A percentile compares a stretch with the other conserved stretches of the same genome.
phyloP scores from a whole-genome alignment of 2,329 filamentous ascomycete species.

The Venturia nashicola region DNA sequence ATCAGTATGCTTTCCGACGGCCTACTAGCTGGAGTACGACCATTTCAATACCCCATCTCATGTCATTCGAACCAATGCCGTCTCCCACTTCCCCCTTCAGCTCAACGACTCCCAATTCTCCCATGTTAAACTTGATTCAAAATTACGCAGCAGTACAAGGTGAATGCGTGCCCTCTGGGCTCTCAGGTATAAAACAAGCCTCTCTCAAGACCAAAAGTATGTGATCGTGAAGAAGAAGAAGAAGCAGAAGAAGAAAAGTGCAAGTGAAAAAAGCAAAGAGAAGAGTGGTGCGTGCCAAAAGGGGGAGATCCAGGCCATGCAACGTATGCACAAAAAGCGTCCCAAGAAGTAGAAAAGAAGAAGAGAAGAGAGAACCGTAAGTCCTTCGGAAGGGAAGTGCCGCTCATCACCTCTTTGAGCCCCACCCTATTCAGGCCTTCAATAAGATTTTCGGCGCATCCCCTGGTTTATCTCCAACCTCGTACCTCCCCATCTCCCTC shows the following conservation, averaged over 20 bases:
- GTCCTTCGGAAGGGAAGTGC: too few relatives aligned
- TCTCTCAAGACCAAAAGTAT: neutral
- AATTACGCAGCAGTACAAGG: neutral
- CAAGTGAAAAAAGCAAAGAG: neutral
- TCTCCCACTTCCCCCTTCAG: neutral
- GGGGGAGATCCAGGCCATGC: neutral
- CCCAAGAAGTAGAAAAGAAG: neutral
- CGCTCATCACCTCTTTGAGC: too few relatives aligned
- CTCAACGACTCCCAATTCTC: neutral
- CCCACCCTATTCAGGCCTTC: neutral
- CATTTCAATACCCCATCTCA: neutral
- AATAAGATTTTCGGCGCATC: neutral
- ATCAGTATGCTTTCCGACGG: neutral
- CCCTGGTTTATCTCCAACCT: neutral
- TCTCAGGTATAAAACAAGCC: neutral
- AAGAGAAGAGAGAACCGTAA: neutral
- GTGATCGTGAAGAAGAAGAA: neutral
- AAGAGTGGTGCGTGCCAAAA: neutral
- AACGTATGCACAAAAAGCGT: neutral
- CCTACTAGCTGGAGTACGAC: too few relatives aligned
- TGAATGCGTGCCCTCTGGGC: neutral
- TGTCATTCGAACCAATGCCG: neutral
- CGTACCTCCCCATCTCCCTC: conserved; percentile 19
- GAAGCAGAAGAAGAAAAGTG: neutral
- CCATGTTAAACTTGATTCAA: neutral